phyloP scores from a whole-genome alignment of 768 basidiomycete species.

The Sutorius australiensis region DNA sequence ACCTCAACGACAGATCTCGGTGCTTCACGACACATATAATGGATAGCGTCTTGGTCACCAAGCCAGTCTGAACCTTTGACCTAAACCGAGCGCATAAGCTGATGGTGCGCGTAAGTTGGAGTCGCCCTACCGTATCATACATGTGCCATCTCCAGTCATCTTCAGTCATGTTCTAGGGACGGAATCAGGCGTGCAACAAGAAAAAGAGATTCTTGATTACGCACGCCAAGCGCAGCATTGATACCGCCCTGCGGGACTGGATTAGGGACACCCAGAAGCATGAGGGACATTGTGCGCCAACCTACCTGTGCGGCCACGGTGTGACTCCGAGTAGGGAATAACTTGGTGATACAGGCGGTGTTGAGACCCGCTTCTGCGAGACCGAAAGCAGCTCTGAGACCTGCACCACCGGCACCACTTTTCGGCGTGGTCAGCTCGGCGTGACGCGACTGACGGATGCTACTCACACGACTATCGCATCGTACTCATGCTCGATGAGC shows the following conservation, averaged over 20 bases:
- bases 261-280: constrained; percentile 10
- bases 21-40: constrained; percentile 99
- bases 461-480: constrained; percentile 95
- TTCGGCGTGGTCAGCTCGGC: constrained; percentile 10
- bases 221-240: constrained; percentile 92
- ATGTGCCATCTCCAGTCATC: constrained; percentile 99
- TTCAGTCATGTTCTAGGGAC: constrained; percentile 89
- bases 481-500: constrained; percentile 97
- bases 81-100: constrained; percentile 36
- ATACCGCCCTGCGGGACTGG: constrained; percentile 73
- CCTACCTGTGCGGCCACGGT: constrained; percentile 95
- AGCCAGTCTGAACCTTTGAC: constrained; percentile 99
- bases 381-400: constrained; percentile 96
- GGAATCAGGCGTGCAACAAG: constrained; percentile 4
- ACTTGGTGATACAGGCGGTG: constrained; percentile 98
- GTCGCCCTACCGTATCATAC: constrained; percentile 79
- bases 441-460: neutral
- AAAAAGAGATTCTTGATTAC: constrained; percentile 25
- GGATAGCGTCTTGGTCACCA: constrained; percentile 98
- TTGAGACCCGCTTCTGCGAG: constrained; percentile 98
- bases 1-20: constrained; percentile 93
- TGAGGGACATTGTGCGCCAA: constrained; percentile 1
- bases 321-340: constrained; percentile 98
- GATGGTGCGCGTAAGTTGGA: constrained; percentile 1
- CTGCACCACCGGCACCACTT: constrained; percentile 97